Conservation (phyloP, 306 rosid species). For the Mimosa pudica region DNA sequence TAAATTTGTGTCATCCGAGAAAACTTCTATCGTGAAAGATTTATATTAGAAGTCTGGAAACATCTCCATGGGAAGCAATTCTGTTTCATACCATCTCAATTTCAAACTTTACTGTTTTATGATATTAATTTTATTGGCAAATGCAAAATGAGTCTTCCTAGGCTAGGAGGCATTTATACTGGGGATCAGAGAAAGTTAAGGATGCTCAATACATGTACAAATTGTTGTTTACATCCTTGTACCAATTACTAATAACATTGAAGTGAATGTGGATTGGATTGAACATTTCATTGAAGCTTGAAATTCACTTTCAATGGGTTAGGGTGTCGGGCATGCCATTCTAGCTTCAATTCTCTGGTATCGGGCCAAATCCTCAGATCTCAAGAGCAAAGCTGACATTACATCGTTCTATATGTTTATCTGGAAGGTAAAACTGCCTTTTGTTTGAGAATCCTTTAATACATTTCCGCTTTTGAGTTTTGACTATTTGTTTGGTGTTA, state of each 20-base stretch:
- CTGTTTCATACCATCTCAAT: slow-evolving; percentile 15
- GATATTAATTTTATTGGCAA: slow-evolving; percentile 24
- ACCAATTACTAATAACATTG: neutral
- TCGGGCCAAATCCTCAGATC: slow-evolving; percentile 84
- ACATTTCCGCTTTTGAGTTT: neutral
- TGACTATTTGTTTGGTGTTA: slow-evolving; percentile 4
- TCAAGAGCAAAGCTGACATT: slow-evolving; percentile 79
- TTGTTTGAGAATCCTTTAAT: slow-evolving; percentile 12
- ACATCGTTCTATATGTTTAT: slow-evolving; percentile 95
- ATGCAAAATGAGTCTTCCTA: slow-evolving; percentile 6
- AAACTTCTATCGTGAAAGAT: slow-evolving; percentile 4
- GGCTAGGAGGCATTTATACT: slow-evolving; percentile 23
- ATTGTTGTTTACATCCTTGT: neutral
- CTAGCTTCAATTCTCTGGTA: slow-evolving; percentile 72
- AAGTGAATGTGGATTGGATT: slow-evolving; percentile 11
- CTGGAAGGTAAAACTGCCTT: slow-evolving; percentile 70
- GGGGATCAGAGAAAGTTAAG: slow-evolving; percentile 34
- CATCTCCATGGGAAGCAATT: neutral
- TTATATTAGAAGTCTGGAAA: slow-evolving; percentile 26
- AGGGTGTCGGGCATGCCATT: slow-evolving; percentile 75
- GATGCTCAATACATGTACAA: slow-evolving; percentile 8
- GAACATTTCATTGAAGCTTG: slow-evolving; percentile 21
- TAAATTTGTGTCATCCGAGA: neutral
- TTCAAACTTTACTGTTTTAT: neutral
- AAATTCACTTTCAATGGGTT: slow-evolving; percentile 37